Evolutionary conservation across 441 rosid genomes (phyloP).

Genomic region (Populus tomentosa): DNA sequence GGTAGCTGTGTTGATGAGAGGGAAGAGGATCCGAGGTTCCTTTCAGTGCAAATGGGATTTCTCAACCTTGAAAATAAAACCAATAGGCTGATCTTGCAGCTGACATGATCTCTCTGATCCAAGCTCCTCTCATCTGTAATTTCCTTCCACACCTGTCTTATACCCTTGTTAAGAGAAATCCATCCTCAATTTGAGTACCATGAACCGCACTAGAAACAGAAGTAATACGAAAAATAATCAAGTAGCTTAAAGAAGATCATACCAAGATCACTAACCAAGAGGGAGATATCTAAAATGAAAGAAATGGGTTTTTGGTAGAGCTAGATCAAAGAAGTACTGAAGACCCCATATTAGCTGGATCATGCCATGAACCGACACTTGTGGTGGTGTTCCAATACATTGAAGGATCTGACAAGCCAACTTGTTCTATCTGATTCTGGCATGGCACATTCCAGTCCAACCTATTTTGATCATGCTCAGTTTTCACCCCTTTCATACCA

Average conservation of each 20-base stretch:
- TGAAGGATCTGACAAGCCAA: constrained; percentile 44
- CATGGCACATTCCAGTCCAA: constrained; percentile 35
- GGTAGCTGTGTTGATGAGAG: constrained; percentile 26
- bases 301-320: constrained; percentile 12
- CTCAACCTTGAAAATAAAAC: constrained; percentile 42
- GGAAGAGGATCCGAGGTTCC: constrained; percentile 75
- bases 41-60: constrained; percentile 53
- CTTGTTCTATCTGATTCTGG: constrained; percentile 48
- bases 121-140: constrained; percentile 39
- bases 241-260: constrained; percentile 7
- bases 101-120: constrained; percentile 87
- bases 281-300: constrained; percentile 33
- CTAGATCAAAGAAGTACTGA: constrained; percentile 61
- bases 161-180: not conserved
- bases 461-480: constrained; percentile 38
- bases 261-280: constrained; percentile 23
- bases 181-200: constrained; percentile 12
- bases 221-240: constrained; percentile 7
- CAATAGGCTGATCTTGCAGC: constrained; percentile 53
- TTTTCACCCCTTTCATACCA: constrained; percentile 31
- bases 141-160: constrained; percentile 12
- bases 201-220: constrained; percentile 23
- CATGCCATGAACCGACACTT: constrained; percentile 46
- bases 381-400: constrained; percentile 41
- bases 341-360: constrained; percentile 48